Evolutionary conservation across 352 stramenopile genomes (phyloP).

Genomic region (Pythium sukuiense): DNA sequence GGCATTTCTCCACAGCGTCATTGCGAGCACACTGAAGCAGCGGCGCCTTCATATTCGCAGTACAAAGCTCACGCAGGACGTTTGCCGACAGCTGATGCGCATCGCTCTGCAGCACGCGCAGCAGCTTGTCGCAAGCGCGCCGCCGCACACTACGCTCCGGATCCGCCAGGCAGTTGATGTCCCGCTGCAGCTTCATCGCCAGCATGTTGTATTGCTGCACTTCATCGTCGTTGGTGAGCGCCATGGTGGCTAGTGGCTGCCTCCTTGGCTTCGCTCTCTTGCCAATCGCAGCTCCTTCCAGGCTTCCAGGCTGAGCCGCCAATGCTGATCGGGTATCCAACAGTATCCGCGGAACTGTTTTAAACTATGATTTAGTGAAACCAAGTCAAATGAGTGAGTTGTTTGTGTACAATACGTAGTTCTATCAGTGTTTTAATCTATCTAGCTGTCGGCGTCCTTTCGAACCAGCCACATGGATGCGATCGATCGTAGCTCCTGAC

Average conservation of each 20-base stretch:
- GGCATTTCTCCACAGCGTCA: slow-evolving; percentile 76
- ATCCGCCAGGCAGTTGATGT: slow-evolving; percentile 80
- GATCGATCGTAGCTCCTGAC: neutral
- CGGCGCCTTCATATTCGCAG: slow-evolving; percentile 42
- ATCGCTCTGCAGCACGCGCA: slow-evolving; percentile 51
- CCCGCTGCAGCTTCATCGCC: slow-evolving; percentile 79
- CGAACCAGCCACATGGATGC: neutral
- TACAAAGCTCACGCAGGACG: slow-evolving; percentile 49
- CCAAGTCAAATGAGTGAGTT: neutral
- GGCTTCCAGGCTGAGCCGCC: neutral
- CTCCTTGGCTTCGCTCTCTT: slow-evolving; percentile 1
- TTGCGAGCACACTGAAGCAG: slow-evolving; percentile 48
- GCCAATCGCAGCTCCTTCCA: slow-evolving; percentile 1
- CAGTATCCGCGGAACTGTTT: neutral
- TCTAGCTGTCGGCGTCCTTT: slow-evolving; percentile 17
- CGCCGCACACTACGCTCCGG: slow-evolving; percentile 69
- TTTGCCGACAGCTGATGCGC: slow-evolving; percentile 31
- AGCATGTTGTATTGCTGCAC: slow-evolving; percentile 52
- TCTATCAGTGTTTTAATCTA: slow-evolving; percentile 29
- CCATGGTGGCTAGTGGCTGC: slow-evolving; percentile 25
- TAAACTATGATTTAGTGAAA: neutral
- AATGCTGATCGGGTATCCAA: neutral
- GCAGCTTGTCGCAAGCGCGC: slow-evolving; percentile 70
- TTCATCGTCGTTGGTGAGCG: slow-evolving; percentile 52
- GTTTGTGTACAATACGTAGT: slow-evolving; percentile 7